These are phyloP conservation scores for Scedosporium dehoogii DNA, from an alignment of 2,329 filamentous ascomycete species.

Conservation along the genomic window DNA sequence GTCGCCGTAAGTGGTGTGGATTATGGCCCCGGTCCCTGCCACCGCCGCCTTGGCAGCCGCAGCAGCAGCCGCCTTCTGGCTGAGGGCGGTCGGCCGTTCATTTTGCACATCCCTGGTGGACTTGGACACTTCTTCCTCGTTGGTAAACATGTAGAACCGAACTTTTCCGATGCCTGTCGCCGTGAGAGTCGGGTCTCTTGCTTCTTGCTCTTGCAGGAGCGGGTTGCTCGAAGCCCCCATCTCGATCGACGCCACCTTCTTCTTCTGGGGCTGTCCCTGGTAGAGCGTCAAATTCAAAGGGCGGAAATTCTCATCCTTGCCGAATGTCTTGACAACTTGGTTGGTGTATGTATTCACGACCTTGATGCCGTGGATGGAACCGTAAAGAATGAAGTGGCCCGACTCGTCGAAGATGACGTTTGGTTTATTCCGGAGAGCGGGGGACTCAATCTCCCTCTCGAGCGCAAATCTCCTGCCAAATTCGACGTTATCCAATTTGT, in stretches of 20 bases:
- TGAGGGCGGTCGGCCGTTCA: slow-evolving; percentile 64
- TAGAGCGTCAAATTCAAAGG: slow-evolving; percentile 78
- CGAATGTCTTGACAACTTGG: slow-evolving; percentile 81
- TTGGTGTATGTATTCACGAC: slow-evolving; percentile 96
- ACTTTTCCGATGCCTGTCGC: slow-evolving; percentile 76
- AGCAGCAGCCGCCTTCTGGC: slow-evolving; percentile 32
- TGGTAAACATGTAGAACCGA: slow-evolving; percentile 97
- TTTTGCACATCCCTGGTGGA: slow-evolving; percentile 87
- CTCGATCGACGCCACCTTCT: slow-evolving; percentile 83
- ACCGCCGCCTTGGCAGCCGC: slow-evolving; percentile 52
- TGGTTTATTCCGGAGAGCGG: slow-evolving; percentile 55
- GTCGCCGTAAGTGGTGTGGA: slow-evolving; percentile 91
- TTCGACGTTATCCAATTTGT: slow-evolving; percentile 80
- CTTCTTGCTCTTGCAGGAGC: slow-evolving; percentile 82
- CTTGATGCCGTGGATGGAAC: slow-evolving; percentile 84
- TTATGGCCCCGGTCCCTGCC: slow-evolving; percentile 66
- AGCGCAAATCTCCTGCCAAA: slow-evolving; percentile 81
- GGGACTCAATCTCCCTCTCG: slow-evolving; percentile 75
- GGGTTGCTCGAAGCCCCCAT: slow-evolving; percentile 97
- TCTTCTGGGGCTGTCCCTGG: slow-evolving; percentile 91
- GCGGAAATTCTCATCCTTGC: slow-evolving; percentile 79
- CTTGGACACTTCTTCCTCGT: slow-evolving; percentile 74
- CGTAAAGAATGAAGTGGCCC: slow-evolving; percentile 88
- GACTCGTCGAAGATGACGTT: slow-evolving; percentile 96
- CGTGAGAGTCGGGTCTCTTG: slow-evolving; percentile 79